These are phyloP conservation scores for Nakaseomyces uthaithaninus DNA, from an alignment of 1,139 yeast genomes.

Conservation along the genomic window DNA sequence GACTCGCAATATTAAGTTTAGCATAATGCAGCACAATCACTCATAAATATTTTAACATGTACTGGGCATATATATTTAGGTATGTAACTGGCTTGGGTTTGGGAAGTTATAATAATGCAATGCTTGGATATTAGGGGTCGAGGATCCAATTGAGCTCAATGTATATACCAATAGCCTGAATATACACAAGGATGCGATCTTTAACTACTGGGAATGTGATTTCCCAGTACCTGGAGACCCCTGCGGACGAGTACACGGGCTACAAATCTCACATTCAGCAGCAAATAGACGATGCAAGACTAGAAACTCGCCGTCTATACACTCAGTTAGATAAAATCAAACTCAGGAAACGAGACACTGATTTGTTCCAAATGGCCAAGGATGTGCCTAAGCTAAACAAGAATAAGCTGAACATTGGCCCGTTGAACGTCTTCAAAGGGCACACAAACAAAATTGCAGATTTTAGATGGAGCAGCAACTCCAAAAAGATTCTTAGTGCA, in stretches of 20 bases:
- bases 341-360: conserved; percentile 40
- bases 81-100: too few relatives aligned
- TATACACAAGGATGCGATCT: too few relatives aligned
- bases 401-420: conserved; percentile 30
- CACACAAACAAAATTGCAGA: conserved; percentile 70
- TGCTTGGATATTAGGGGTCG: too few relatives aligned
- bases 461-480: conserved; percentile 60
- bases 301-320: conserved; percentile 42
- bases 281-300: conserved; percentile 36
- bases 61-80: too few relatives aligned
- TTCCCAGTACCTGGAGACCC: conserved; percentile 1
- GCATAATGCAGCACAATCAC: too few relatives aligned
- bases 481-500: conserved; percentile 54
- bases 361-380: conserved; percentile 37
- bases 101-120: too few relatives aligned
- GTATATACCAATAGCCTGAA: too few relatives aligned
- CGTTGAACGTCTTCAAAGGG: conserved; percentile 47
- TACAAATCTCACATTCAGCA: conserved; percentile 23
- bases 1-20: too few relatives aligned
- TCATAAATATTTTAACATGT: too few relatives aligned
- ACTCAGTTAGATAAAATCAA: conserved; percentile 43
- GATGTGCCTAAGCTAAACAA: conserved; percentile 25
- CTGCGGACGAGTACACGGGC: not conserved
- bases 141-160: too few relatives aligned
- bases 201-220: not conserved